Evolutionary conservation across 2,329 filamentous ascomycete genomes (phyloP).

Genomic region (Eutypella sp.): DNA sequence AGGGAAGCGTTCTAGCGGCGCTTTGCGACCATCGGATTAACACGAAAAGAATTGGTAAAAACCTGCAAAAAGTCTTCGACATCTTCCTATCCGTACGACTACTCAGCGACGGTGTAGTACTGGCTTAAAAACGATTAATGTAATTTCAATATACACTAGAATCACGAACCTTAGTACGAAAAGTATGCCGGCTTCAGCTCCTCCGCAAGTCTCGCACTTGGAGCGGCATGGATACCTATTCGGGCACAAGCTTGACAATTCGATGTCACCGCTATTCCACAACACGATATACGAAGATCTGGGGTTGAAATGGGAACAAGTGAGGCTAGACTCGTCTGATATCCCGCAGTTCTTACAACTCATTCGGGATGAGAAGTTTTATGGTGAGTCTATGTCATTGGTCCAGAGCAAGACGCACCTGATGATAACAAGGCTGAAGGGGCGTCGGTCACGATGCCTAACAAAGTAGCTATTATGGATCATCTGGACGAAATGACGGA

Average conservation of each 20-base stretch:
- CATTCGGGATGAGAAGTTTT: slow-evolving; percentile 54
- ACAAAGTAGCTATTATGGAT: slow-evolving; percentile 72
- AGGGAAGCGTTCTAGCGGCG: no score
- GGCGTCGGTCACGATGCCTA: slow-evolving; percentile 75
- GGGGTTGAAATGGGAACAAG: slow-evolving; percentile 45
- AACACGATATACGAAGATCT: slow-evolving; percentile 47
- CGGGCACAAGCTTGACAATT: slow-evolving; percentile 51
- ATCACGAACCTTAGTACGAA: background rate
- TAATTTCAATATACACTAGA: background rate
- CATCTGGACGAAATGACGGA: slow-evolving; percentile 69
- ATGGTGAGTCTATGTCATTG: no score
- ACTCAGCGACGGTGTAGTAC: no score
- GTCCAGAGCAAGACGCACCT: no score
- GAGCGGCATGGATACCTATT: slow-evolving; percentile 51
- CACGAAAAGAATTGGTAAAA: no score
- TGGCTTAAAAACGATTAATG: no score
- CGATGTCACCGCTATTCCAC: slow-evolving; percentile 52
- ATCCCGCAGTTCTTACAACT: slow-evolving; percentile 46
- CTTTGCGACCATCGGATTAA: no score
- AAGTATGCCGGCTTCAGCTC: background rate
- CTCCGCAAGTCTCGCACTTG: slow-evolving; percentile 15
- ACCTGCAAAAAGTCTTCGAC: no score
- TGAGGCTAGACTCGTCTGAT: slow-evolving; percentile 47
- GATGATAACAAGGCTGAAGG: slow-evolving; percentile 34
- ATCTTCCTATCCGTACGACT: no score